These are phyloP conservation scores for Dictyostelium brefeldianum DNA, from an alignment of 78 protist genomes.

Conservation along the genomic window DNA sequence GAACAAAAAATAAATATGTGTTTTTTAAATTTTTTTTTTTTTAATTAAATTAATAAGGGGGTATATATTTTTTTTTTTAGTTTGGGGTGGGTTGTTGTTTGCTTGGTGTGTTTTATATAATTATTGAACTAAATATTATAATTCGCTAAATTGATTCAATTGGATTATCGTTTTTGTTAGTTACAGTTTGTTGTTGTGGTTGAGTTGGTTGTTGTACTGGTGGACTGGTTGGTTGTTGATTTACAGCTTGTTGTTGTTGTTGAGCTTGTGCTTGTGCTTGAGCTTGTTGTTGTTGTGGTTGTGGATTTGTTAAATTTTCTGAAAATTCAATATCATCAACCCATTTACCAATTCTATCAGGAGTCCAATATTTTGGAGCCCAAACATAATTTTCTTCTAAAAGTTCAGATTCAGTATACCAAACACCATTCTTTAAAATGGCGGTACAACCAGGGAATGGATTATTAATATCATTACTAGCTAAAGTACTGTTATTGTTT, in stretches of 20 bases:
- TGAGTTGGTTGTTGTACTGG: not conserved
- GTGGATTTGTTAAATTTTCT: conserved; percentile 34
- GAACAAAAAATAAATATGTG: no score
- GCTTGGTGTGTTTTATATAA: not conserved
- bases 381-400: conserved; percentile 70
- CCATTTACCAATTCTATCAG: conserved; percentile 76
- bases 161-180: conserved; percentile 19
- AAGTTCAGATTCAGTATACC: conserved; percentile 79
- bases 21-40: not conserved
- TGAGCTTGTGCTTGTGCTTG: conserved; percentile 26
- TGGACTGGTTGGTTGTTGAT: not conserved
- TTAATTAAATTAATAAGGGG: no score
- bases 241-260: not conserved
- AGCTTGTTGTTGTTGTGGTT: not conserved
- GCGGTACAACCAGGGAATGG: conserved; percentile 67
- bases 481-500: conserved; percentile 15
- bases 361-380: conserved; percentile 75
- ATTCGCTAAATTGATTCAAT: conserved; percentile 5
- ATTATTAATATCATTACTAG: conserved; percentile 22
- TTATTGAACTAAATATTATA: not conserved
- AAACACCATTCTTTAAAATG: conserved; percentile 63
- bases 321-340: conserved; percentile 75
- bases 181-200: conserved; percentile 19
- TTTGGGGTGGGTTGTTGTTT: no score
- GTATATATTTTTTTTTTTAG: no score